Evolutionary conservation across 2,329 filamentous ascomycete species (phyloP).

Genomic region (Thermomyces lanuginosus): DNA sequence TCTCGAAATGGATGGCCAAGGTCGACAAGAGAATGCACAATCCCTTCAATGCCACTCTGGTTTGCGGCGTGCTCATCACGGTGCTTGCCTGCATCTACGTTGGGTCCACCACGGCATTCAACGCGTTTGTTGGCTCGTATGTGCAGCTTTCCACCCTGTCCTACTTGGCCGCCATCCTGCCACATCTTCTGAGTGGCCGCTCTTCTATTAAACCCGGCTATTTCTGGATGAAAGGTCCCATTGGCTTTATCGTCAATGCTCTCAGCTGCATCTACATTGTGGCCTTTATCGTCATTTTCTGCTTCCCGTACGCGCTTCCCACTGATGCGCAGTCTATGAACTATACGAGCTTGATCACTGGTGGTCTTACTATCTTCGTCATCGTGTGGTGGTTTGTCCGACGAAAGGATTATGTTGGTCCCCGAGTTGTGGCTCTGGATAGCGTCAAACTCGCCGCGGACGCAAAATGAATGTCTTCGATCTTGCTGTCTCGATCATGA

Average conservation of each 20-base stretch:
- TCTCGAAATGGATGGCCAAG: conserved; percentile 35
- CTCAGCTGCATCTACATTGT: conserved; percentile 37
- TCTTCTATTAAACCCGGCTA: conserved; percentile 36
- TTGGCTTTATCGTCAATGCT: conserved; percentile 36
- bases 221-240: conserved; percentile 36
- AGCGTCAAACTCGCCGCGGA: conserved; percentile 18
- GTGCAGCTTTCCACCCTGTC: conserved; percentile 41
- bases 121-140: conserved; percentile 42
- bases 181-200: conserved; percentile 36
- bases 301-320: conserved; percentile 38
- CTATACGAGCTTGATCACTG: conserved; percentile 37
- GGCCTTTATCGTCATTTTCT: conserved; percentile 43
- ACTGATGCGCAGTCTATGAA: conserved; percentile 36
- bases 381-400: conserved; percentile 30
- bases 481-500: too few relatives aligned
- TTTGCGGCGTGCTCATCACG: conserved; percentile 36
- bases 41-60: conserved; percentile 43
- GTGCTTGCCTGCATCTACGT: conserved; percentile 41
- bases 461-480: conserved; percentile 14
- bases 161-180: conserved; percentile 37
- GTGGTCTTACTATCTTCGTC: conserved; percentile 36
- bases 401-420: conserved; percentile 19
- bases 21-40: conserved; percentile 41
- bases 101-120: conserved; percentile 39
- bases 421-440: conserved; percentile 19